Evolutionary conservation across 208 protist genomes (phyloP), one percentile per base, ranked within the genome.

Genomic region (Acanthamoeba sp.): DNA sequence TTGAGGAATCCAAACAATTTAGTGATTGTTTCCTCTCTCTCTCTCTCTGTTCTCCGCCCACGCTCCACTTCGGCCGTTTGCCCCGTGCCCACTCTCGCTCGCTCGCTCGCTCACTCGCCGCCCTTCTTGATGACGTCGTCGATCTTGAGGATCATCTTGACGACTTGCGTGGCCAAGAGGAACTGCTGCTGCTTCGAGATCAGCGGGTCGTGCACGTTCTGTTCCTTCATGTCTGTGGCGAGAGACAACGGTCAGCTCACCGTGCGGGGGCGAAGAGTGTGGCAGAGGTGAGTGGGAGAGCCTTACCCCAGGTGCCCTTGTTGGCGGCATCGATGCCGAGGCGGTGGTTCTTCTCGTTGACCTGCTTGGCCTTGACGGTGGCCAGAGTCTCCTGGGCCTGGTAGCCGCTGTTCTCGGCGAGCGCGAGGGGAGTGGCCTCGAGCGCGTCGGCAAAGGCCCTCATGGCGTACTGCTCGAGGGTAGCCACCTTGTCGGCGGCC

Each of bases 391-490:
- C 97, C 66, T 99, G 99, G 20, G 99, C 97, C 66, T 98, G 96
- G 1, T 99, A 96, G 73, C 99, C 99, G 94, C 97, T 98, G 98
- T 99, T 99, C 64, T 99, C 97, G 32, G 99, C 99, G 27, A 99
- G 97, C 94, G 99, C 99, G 76, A 99, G 97, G n/a, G 99, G 99
- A 88, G 99, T 99, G 24, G 95, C 96, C 95, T 99, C 99, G 10
- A 99, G 97, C 0, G 99, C 99, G 89, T 99, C 99, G 2, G 99
- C 99, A 96, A 99, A 99, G 29, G 99, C 98, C 52, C 99, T 98
- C 88, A 99, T 98, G n/a, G 99, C 99, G 97, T 99, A 99, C 96
- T 99, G 99, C 94, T 99, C 99, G 36, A 99, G 96, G 32, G 97
- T 97, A 2, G 98, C 36, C 34, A 78, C 93, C 95, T 98, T 96